Percentiles rank a stretch among this genome's conserved stretches.
phyloP scores from a whole-genome alignment of 352 stramenopile genomes.

The Globisporangium cystogenes region DNA sequence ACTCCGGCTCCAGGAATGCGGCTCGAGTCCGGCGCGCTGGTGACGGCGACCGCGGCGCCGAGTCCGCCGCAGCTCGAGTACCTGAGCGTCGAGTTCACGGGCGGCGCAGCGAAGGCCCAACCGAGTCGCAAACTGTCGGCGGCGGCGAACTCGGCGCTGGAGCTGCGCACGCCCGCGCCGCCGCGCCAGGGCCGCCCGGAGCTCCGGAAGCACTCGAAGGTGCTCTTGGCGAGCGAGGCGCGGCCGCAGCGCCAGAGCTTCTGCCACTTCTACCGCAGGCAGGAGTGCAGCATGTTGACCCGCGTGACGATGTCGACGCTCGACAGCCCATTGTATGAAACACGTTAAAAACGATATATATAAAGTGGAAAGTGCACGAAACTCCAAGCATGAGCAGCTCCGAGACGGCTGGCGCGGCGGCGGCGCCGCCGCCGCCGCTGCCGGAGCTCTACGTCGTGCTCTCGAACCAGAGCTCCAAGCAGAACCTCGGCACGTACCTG shows the following conservation, averaged over 20 bases:
- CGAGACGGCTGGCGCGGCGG: constrained; percentile 2
- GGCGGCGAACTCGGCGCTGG: constrained; percentile 6
- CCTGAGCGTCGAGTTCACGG: constrained; percentile 30
- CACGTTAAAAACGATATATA: background rate
- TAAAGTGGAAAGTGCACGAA: background rate
- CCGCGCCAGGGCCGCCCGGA: constrained; percentile 16
- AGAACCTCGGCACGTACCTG: constrained; percentile 78
- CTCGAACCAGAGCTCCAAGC: constrained; percentile 61
- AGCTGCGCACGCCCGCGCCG: constrained; percentile 15
- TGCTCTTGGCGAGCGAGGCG: constrained; percentile 34
- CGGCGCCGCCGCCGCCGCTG: background rate
- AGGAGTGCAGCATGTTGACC: constrained; percentile 40
- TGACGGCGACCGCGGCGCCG: background rate
- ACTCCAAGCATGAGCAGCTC: constrained; percentile 9
- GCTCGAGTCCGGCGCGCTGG: constrained; percentile 2
- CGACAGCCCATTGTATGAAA: background rate
- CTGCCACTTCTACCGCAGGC: constrained; percentile 56
- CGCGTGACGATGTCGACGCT: constrained; percentile 19
- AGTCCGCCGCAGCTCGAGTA: constrained; percentile 13
- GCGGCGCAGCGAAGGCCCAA: constrained; percentile 10
- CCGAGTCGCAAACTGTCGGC: background rate
- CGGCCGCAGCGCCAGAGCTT: constrained; percentile 43
- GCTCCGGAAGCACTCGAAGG: constrained; percentile 56
- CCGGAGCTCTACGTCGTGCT: constrained; percentile 64
- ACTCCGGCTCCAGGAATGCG: background rate